A percentile compares a stretch with the other conserved stretches of the same genome.
Conservation (phyloP, 768 basidiomycete genomes). For the Ephemerocybe angulata region DNA sequence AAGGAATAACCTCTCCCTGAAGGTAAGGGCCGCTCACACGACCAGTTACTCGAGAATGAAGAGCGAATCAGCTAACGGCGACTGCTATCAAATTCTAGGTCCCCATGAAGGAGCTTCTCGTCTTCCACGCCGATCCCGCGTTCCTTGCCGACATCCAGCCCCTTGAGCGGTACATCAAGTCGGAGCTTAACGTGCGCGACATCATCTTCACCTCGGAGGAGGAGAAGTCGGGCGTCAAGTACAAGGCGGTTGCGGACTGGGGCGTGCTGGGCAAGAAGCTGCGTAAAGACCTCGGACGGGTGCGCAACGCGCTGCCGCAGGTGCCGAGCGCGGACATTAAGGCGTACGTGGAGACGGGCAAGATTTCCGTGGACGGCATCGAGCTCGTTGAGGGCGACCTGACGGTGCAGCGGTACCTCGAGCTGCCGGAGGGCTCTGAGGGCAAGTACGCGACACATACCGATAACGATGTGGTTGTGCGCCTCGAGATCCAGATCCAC, state of each 20-base stretch:
- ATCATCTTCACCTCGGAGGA: constrained; percentile 90
- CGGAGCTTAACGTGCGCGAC: constrained; percentile 93
- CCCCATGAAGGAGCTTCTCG: constrained; percentile 85
- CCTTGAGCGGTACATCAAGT: constrained; percentile 84
- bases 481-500: constrained; percentile 86
- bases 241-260: constrained; percentile 94
- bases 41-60: too few species aligned
- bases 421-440: constrained; percentile 58
- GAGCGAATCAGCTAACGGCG: too few species aligned
- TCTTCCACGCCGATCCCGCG: constrained; percentile 85
- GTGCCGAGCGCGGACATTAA: constrained; percentile 83
- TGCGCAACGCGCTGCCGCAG: constrained; percentile 80
- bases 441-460: constrained; percentile 79
- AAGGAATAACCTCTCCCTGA: constrained; percentile 79
- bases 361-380: constrained; percentile 84
- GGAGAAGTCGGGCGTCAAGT: constrained; percentile 77
- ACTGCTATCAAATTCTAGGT: too few species aligned
- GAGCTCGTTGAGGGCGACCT: constrained; percentile 89
- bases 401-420: constrained; percentile 86
- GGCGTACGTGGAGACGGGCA: constrained; percentile 67
- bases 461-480: constrained; percentile 91
- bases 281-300: constrained; percentile 84
- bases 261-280: constrained; percentile 90
- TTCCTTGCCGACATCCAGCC: constrained; percentile 85
- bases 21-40: too few species aligned